Conservation (phyloP, 345 rosid species). For the Isatis tinctoria region DNA sequence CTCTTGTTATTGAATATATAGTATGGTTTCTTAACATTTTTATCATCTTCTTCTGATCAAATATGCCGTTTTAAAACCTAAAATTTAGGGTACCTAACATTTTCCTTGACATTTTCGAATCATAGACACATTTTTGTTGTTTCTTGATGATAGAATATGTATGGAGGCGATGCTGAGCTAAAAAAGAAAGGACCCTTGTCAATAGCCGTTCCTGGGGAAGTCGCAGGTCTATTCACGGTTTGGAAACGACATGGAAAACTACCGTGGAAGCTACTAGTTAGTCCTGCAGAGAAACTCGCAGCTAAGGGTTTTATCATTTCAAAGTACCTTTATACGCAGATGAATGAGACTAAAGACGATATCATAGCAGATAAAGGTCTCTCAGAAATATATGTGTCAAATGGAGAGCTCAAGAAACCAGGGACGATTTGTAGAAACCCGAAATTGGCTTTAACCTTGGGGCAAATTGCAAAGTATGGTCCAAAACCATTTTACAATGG, state of each 20-base stretch:
- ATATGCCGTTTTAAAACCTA: no score
- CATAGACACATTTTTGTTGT: no score
- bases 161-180: background rate
- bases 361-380: conserved; percentile 51
- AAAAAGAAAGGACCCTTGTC: conserved; percentile 10
- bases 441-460: conserved; percentile 34
- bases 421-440: conserved; percentile 16
- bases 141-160: conserved; percentile 52
- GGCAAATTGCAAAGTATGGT: conserved; percentile 17
- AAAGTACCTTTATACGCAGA: conserved; percentile 41
- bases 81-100: no score
- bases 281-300: conserved; percentile 39
- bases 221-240: conserved; percentile 46
- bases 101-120: background rate
- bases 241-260: conserved; percentile 48
- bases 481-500: conserved; percentile 49
- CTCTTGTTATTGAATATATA: no score
- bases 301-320: conserved; percentile 32
- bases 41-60: no score
- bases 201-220: conserved; percentile 50
- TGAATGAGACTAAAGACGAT: conserved; percentile 19
- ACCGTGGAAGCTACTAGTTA: conserved; percentile 42
- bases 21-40: no score
- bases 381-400: conserved; percentile 22
- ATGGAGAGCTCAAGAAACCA: conserved; percentile 37